phyloP scores from a whole-genome alignment of 2,329 filamentous ascomycete genomes.

The Akanthomyces lecanii region DNA sequence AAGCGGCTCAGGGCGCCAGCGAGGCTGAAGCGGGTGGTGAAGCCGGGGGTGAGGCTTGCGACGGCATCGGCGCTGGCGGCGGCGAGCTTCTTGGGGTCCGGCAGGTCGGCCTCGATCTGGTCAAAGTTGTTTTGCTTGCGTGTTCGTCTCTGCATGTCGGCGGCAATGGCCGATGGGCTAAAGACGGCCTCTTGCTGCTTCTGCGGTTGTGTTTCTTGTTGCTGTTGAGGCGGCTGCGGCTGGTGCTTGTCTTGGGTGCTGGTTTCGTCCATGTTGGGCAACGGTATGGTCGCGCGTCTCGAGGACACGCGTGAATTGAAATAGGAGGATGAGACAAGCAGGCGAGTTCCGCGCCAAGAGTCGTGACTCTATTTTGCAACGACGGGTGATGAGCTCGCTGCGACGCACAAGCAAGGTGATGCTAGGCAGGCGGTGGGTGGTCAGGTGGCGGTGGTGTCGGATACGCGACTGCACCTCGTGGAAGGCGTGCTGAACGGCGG shows the following conservation, averaged over 20 bases:
- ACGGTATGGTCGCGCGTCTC: not conserved
- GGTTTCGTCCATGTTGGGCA: slow-evolving; percentile 8
- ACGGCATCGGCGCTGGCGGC: slow-evolving; percentile 22
- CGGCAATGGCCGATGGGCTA: slow-evolving; percentile 17
- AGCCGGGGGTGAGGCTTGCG: not conserved
- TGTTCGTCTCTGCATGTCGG: slow-evolving; percentile 26
- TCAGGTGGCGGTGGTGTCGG: slow-evolving; percentile 2
- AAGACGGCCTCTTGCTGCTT: not conserved
- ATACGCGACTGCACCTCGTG: not conserved
- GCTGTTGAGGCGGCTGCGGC: not conserved
- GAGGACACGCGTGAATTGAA: slow-evolving; percentile 2
- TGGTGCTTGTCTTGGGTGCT: not conserved
- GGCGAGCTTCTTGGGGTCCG: slow-evolving; percentile 29
- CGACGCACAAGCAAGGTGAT: not conserved
- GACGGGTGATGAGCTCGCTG: not conserved
- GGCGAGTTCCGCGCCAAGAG: not conserved
- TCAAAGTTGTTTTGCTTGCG: slow-evolving; percentile 37
- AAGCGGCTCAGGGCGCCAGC: slow-evolving; percentile 46
- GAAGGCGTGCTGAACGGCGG: not conserved
- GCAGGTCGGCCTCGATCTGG: slow-evolving; percentile 41
- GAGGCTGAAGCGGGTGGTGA: slow-evolving; percentile 28
- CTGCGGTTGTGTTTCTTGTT: not conserved
- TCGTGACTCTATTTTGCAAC: not conserved
- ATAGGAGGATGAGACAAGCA: not conserved
- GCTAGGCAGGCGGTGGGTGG: slow-evolving; percentile 1